Base-by-base conservation (phyloP, 1,284 basidiomycete species). In the Apiotrichum gamsii region DNA sequence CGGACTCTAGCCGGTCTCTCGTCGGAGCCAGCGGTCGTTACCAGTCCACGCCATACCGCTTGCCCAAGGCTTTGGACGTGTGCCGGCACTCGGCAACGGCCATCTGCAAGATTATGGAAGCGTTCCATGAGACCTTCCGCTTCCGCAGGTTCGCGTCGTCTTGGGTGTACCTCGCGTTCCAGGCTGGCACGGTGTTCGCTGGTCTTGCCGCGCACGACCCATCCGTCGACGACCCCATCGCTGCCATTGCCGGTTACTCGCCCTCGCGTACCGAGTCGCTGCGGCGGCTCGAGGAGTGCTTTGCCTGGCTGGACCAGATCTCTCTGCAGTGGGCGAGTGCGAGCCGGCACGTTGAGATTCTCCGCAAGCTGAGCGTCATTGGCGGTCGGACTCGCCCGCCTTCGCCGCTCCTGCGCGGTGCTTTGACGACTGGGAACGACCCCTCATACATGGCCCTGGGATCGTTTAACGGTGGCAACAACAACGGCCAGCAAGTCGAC, bases 101-200 rank as follows among this genome's bases (percentile, higher is more conserved):
- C n/a, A 40, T 54, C 19, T 54, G 52, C 46, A 51, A 31, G 9
- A 42, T 54, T 14, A 45, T 51, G 45, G 52, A 51, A 39, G 19
- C 33, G 21, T 54, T 48, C 40, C 43, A 51, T 15, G 31, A 28
- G 11, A 54, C 52, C 4, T 54, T 54, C 36, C 48, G 48, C 16
- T 40, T 51, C n/a, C 48, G 52, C 45, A 54, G 51, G 37, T 54
- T 47, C 16, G 39, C 52, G 3, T 35, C 30, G 3, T 48, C 49
- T 6, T 54, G 52, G 52, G 46, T 51, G 8, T 54, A 54, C 33
- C 49, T 54, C 37, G 39, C 47, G 10, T 54, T 51, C 49, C 52
- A 54, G 37, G 52, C 52, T 4, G 49, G 39, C 5, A 51, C 52
- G 1, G 52, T 54, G 13, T 49, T 51, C 15, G 49, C 52, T 1